phyloP scores from a whole-genome alignment of 371 early-diverging fungal species.

The Mortierella sp. region DNA sequence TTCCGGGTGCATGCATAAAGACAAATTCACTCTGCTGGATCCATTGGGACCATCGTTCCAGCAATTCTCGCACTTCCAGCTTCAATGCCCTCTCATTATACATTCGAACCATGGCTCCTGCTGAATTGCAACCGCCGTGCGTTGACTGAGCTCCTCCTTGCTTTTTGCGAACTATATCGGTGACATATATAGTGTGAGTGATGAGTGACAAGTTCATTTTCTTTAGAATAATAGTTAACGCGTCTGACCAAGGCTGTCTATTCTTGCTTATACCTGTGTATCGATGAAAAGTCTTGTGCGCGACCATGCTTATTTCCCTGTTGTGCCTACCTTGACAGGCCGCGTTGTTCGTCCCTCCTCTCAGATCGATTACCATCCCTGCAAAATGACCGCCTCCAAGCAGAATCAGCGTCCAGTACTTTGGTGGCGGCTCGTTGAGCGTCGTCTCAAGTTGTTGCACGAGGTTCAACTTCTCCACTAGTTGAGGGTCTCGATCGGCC shows the following conservation, averaged over 20 bases:
- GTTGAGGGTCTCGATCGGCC: too few relatives aligned
- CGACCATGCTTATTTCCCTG: conserved; percentile 56
- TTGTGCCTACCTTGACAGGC: conserved; percentile 17
- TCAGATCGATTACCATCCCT: conserved; percentile 82
- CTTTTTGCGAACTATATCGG: conserved; percentile 79
- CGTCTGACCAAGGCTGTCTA: too few relatives aligned
- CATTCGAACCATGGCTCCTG: conserved; percentile 90
- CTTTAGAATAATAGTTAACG: too few relatives aligned
- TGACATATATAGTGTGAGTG: too few relatives aligned
- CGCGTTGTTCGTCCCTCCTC: conserved; percentile 53
- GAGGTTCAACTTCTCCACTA: too few relatives aligned
- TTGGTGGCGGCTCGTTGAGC: conserved; percentile 12
- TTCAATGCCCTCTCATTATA: conserved; percentile 86
- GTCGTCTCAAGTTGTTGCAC: too few relatives aligned
- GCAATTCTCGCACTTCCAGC: conserved; percentile 79
- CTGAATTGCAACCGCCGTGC: conserved; percentile 91
- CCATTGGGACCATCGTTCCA: conserved; percentile 74
- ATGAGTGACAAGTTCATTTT: too few relatives aligned
- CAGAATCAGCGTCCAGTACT: conserved; percentile 83
- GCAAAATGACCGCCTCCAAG: conserved; percentile 92
- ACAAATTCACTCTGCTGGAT: conserved; percentile 66
- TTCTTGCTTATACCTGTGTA: conserved; percentile 75
- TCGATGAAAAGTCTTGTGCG: conserved; percentile 91
- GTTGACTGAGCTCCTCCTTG: conserved; percentile 94
- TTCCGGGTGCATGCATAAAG: conserved; percentile 77